Evolutionary conservation across 2,329 filamentous ascomycete species (phyloP).

Genomic region (Pyricularia grisea): DNA sequence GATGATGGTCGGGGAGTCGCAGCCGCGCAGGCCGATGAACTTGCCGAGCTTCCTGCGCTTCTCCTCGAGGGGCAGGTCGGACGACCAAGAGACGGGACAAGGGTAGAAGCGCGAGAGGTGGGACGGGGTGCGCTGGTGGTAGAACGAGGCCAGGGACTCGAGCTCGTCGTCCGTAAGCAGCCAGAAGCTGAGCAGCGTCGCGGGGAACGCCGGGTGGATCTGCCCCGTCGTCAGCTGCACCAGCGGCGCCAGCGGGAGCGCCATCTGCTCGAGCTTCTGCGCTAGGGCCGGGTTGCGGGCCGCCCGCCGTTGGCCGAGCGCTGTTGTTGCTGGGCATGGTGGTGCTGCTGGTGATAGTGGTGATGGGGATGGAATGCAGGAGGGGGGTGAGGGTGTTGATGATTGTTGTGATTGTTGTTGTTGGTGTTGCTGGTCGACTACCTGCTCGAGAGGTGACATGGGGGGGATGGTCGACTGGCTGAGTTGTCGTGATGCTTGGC

Average conservation of each 20-base stretch:
- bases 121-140: constrained; percentile 57
- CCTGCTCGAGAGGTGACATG: not conserved
- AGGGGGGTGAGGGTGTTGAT: not conserved
- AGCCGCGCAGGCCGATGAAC: constrained; percentile 63
- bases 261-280: constrained; percentile 56
- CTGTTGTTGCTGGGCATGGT: constrained; percentile 3
- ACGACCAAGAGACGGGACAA: constrained; percentile 54
- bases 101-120: constrained; percentile 53
- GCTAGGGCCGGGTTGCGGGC: constrained; percentile 41
- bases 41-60: constrained; percentile 64
- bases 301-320: constrained; percentile 26
- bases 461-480: constrained; percentile 2
- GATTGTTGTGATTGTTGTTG: not conserved
- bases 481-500: constrained; percentile 6
- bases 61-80: constrained; percentile 46
- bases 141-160: constrained; percentile 61
- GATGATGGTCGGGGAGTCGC: constrained; percentile 24
- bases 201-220: constrained; percentile 57
- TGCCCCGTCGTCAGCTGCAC: constrained; percentile 51
- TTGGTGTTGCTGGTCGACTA: not conserved
- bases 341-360: too few species aligned
- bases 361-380: too few species aligned
- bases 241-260: constrained; percentile 55
- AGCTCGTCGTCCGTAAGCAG: constrained; percentile 63
- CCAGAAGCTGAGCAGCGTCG: constrained; percentile 61